Evolutionary conservation across 305 asterid genomes (phyloP).

Genomic region (Plantago rigida): DNA sequence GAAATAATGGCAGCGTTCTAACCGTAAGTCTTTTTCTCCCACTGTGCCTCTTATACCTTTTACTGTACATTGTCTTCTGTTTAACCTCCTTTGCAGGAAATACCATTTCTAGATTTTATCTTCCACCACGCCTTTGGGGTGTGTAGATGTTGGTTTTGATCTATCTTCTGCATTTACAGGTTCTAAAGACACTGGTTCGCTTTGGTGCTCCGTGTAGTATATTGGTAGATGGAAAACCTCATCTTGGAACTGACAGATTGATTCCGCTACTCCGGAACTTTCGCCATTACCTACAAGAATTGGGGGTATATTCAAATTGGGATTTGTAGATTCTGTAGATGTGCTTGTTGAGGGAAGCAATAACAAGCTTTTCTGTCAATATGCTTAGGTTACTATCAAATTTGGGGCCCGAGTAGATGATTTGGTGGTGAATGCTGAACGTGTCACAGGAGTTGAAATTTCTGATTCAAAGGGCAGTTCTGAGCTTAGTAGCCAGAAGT

Average conservation of each 20-base stretch:
- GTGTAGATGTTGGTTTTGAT: not conserved
- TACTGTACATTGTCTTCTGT: constrained; percentile 12
- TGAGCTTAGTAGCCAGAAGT: constrained; percentile 33
- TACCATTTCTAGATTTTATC: constrained; percentile 13
- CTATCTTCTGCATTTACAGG: constrained; percentile 40
- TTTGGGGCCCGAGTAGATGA: constrained; percentile 90
- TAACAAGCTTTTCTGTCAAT: constrained; percentile 24
- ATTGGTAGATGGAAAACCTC: constrained; percentile 93
- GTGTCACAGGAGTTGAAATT: constrained; percentile 63
- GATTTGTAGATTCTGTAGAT: constrained; percentile 18
- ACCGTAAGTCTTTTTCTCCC: constrained; percentile 46
- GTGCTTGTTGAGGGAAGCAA: not conserved
- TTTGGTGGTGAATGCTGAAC: constrained; percentile 57
- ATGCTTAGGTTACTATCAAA: constrained; percentile 55
- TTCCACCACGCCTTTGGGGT: not conserved
- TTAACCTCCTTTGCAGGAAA: constrained; percentile 13
- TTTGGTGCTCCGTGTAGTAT: constrained; percentile 91
- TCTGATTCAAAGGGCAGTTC: constrained; percentile 45
- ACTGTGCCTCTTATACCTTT: constrained; percentile 15
- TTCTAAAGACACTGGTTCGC: constrained; percentile 70
- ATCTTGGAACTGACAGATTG: constrained; percentile 89
- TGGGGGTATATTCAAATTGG: constrained; percentile 65
- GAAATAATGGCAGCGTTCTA: constrained; percentile 63
- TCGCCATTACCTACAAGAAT: constrained; percentile 59
- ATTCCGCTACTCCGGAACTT: constrained; percentile 74